These are phyloP conservation scores for Alternaria sp. DNA, from an alignment of 2,329 filamentous ascomycete species.

Conservation along the genomic window DNA sequence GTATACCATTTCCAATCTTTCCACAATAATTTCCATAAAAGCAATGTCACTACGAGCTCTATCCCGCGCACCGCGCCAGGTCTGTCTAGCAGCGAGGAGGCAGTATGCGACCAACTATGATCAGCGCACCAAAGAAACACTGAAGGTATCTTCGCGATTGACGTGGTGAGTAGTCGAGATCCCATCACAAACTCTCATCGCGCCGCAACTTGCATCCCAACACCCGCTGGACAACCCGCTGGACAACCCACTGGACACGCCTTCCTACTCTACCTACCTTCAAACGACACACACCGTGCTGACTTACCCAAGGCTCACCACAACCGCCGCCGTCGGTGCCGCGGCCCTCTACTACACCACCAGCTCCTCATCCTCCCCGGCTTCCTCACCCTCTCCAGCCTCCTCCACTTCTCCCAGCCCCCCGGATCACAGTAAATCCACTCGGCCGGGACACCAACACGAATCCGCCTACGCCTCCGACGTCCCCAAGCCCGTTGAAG, in stretches of 20 bases:
- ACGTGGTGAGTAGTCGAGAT: slow-evolving; percentile 23
- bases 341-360: slow-evolving; percentile 27
- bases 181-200: slow-evolving; percentile 6
- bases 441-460: slow-evolving; percentile 14
- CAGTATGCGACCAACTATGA: slow-evolving; percentile 30
- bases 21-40: slow-evolving; percentile 18
- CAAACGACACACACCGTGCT: slow-evolving; percentile 4
- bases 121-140: slow-evolving; percentile 26
- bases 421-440: slow-evolving; percentile 1
- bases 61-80: slow-evolving; percentile 12
- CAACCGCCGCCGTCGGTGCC: slow-evolving; percentile 25
- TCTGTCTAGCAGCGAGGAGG: slow-evolving; percentile 20
- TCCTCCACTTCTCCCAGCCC: background rate
- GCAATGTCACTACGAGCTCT: slow-evolving; percentile 19
- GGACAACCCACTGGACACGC: background rate
- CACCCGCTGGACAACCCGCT: background rate
- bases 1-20: background rate
- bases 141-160: slow-evolving; percentile 28
- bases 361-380: slow-evolving; percentile 3
- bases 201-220: background rate
- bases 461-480: slow-evolving; percentile 25
- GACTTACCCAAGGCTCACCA: slow-evolving; percentile 24
- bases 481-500: slow-evolving; percentile 36
- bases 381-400: background rate
- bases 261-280: background rate